Evolutionary conservation across 352 stramenopile genomes (phyloP).

Genomic region (Globisporangium rhizosaccharum): DNA sequence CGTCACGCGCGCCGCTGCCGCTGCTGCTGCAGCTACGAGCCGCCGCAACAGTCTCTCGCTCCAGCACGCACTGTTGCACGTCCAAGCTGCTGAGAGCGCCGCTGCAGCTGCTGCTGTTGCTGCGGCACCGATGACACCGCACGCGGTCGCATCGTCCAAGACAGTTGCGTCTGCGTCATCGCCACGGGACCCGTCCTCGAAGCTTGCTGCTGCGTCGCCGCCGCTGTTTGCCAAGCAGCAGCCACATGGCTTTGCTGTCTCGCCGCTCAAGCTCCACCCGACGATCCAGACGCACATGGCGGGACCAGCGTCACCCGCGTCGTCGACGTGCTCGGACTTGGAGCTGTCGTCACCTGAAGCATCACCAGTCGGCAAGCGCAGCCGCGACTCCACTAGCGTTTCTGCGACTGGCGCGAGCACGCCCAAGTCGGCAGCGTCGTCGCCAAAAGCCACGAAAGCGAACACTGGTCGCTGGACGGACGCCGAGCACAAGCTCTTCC

Average conservation of each 20-base stretch:
- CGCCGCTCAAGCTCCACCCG: slow-evolving; percentile 5
- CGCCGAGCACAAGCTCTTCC: slow-evolving; percentile 85
- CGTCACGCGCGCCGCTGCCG: slow-evolving; percentile 13
- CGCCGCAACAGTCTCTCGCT: slow-evolving; percentile 42
- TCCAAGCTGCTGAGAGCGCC: slow-evolving; percentile 14
- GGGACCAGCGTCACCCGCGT: neutral
- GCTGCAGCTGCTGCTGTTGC: slow-evolving; percentile 4
- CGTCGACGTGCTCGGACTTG: slow-evolving; percentile 7
- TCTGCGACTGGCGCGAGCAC: neutral
- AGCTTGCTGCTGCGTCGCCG: slow-evolving; percentile 20
- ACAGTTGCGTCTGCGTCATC: slow-evolving; percentile 13
- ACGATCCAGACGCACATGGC: slow-evolving; percentile 16
- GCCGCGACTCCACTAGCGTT: neutral
- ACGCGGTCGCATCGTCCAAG: slow-evolving; percentile 19
- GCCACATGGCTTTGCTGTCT: neutral
- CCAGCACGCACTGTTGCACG: slow-evolving; percentile 26
- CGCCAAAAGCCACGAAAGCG: slow-evolving; percentile 30
- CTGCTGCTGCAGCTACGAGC: slow-evolving; percentile 19
- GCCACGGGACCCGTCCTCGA: slow-evolving; percentile 44
- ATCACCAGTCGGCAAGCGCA: slow-evolving; percentile 12
- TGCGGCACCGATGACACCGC: slow-evolving; percentile 34
- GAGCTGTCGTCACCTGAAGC: slow-evolving; percentile 6
- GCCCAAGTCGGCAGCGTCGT: slow-evolving; percentile 4
- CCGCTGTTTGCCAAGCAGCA: slow-evolving; percentile 10
- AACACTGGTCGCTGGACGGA: slow-evolving; percentile 86